Conservation (phyloP, 176 grass and related monocot genomes). For the Triticum dicoccoides region DNA sequence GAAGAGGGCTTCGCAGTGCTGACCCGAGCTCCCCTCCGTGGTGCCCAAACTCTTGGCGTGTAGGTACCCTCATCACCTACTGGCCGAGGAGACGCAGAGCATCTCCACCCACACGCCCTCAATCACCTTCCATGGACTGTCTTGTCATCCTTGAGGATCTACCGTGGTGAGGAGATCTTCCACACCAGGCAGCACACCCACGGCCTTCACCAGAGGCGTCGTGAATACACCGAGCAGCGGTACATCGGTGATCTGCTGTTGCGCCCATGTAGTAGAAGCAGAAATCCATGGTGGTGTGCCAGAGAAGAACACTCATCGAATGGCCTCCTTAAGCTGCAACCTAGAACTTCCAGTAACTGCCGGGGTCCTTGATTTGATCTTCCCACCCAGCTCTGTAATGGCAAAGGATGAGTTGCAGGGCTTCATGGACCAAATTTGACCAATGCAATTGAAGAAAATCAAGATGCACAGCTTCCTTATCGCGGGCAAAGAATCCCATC, state of each 20-base stretch:
- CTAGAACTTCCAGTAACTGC: background rate
- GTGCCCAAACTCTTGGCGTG: background rate
- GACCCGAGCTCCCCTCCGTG: background rate
- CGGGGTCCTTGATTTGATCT: background rate
- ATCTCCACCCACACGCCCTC: constrained; percentile 22
- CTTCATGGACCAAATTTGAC: background rate
- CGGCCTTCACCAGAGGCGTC: background rate
- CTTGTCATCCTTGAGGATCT: background rate
- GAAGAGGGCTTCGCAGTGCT: background rate
- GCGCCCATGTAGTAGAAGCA: background rate
- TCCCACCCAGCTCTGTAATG: background rate
- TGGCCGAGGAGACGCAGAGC: constrained; percentile 1
- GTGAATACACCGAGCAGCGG: background rate
- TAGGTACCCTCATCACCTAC: background rate
- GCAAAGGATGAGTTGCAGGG: background rate
- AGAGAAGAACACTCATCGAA: constrained; percentile 2
- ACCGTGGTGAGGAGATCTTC: background rate
- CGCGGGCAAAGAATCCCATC: background rate
- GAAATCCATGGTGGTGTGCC: background rate
- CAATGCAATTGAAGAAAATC: background rate
- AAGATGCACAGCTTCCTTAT: background rate
- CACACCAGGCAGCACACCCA: background rate
- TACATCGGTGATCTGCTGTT: background rate
- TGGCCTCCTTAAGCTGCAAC: background rate
- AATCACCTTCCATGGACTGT: background rate